Base-by-base conservation (phyloP, 257 asterid species). In the Hygrophila difformis region DNA sequence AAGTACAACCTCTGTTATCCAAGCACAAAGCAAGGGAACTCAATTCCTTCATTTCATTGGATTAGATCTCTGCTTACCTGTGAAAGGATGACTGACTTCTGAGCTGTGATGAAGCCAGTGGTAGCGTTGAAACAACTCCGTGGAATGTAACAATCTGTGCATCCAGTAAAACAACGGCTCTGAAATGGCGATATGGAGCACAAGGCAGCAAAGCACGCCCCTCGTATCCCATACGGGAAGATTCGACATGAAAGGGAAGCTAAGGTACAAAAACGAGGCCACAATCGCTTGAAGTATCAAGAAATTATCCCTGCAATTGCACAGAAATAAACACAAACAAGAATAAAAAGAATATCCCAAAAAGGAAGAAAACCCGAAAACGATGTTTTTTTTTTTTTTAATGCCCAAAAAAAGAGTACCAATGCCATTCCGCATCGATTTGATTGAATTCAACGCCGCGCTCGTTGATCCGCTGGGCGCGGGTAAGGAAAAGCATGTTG, bases 91-190 rank as follows among this genome's bases (percentile, higher is more conserved):
- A 29, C 58, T 49, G 20, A 82, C 71, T 51, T 68, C 70, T 12
- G 95, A 80, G 66, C 71, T 72, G 61, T 91, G 99, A 60, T 91
- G 96, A 18, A 73, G 76, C 95, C 96, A 86, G 61, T 91, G 99
- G 43, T 80, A 91, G 1, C 65, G 52, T 5, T 63, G 68, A 44
- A 75, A 91, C 5, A 83, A 57, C 36, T 8, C n/a, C 1, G 84
- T 49, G 15, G 87, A 70, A 44, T 91, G 97, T 28, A 82, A 55
- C 35, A 69, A 63, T 58, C 93, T 80, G 53, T 91, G 99, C 16
- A 75, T 12, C 85, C 87, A 80, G 61, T 86, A 91, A 55, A 73
- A 82, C 16, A 86, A 54, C 23, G 99, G 99, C 45, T 91, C 99
- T 6, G 99, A 80, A 60, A 91, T 51, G 45, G 71, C 75, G 7